Base-by-base conservation (phyloP, 257 asterid species). In the Plectranthus barbatus region DNA sequence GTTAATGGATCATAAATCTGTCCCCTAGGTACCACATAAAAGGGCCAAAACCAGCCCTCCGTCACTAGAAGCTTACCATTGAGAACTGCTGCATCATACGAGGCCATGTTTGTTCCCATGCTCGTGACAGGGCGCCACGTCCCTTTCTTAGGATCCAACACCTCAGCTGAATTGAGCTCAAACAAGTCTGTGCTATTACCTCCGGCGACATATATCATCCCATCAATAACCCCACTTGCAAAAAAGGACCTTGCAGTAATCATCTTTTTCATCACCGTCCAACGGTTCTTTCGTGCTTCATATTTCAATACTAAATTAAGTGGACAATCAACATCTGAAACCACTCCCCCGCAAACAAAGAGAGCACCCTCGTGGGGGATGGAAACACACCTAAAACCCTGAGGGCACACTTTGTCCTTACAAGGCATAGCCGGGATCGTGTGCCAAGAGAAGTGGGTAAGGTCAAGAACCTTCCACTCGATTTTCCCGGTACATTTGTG, bases 1-100 rank as follows among this genome's bases (percentile, higher is more conserved):
- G 85, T 80, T 47, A 33, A 23, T 1, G 99, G 97, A 67, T 92
- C 94, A 17, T 89, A 92, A 68, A 92, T 73, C 67, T 92, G 97
- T 7, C 99, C 99, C 49, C 97, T 76, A 0, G 99, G 99, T 0
- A 81, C 95, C 3, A 85, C 94, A 34, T 86, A 85, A 56, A 92
- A 92, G 1, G 99, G 99, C 99, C 99, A 92, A 78, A 89, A 89
- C 99, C 99, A 92, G 26, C 99, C 99, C 74, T 92, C 99, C 0
- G 99, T 92, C 9, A 87, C 91, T 0, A 89, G 81, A 73, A 92
- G 91, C 83, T 89, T 92, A 54, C 99, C 96, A 15, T 81, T 58
- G 14, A 92, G 88, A 64, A 92, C 95, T 0, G 96, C 99, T 0
- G 97, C 50, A 51, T 92, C 99, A 9, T 89, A 92, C 0, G 90